Evolutionary conservation across 2,329 filamentous ascomycete species (phyloP).

Genomic region (Hirsutella minnesotensis): DNA sequence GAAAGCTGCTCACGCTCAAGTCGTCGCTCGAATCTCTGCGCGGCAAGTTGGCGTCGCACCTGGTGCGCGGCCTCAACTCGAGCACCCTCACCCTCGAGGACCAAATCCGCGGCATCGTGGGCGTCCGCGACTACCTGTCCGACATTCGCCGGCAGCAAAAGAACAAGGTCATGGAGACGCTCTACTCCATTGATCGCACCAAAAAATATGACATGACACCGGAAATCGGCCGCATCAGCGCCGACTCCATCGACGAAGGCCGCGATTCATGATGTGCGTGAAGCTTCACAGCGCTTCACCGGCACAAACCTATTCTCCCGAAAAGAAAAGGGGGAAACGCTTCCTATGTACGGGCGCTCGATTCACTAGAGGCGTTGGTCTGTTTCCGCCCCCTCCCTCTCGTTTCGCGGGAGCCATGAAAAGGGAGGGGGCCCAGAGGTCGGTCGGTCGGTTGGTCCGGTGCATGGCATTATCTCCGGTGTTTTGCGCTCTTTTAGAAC

Average conservation of each 20-base stretch:
- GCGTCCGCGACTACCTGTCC: conserved; percentile 67
- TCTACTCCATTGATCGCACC: conserved; percentile 22
- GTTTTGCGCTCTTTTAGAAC: too few relatives aligned
- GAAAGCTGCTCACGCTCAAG: conserved; percentile 71
- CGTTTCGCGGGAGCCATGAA: too few relatives aligned
- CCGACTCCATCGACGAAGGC: not conserved
- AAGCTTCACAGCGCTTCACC: too few relatives aligned
- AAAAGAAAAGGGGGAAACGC: too few relatives aligned
- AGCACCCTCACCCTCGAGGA: conserved; percentile 68
- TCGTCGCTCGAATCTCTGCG: conserved; percentile 77
- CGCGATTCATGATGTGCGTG: not conserved
- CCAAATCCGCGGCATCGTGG: conserved; percentile 73
- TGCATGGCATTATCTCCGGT: too few relatives aligned
- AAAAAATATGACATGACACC: conserved; percentile 3
- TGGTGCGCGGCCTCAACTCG: conserved; percentile 58
- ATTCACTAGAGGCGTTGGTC: too few relatives aligned
- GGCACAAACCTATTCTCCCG: not conserved
- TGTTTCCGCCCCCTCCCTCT: too few relatives aligned
- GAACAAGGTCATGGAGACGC: conserved; percentile 66
- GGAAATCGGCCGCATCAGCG: conserved; percentile 13
- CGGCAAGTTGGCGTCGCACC: conserved; percentile 70
- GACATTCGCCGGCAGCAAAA: conserved; percentile 69
- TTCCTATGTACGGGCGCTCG: too few relatives aligned
- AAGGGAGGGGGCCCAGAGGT: too few relatives aligned
- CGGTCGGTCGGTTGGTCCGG: too few relatives aligned